A percentile compares a stretch with the other conserved stretches of the same genome.
phyloP scores from a whole-genome alignment of 1,284 basidiomycete species.

The Pseudozyma sp. region DNA sequence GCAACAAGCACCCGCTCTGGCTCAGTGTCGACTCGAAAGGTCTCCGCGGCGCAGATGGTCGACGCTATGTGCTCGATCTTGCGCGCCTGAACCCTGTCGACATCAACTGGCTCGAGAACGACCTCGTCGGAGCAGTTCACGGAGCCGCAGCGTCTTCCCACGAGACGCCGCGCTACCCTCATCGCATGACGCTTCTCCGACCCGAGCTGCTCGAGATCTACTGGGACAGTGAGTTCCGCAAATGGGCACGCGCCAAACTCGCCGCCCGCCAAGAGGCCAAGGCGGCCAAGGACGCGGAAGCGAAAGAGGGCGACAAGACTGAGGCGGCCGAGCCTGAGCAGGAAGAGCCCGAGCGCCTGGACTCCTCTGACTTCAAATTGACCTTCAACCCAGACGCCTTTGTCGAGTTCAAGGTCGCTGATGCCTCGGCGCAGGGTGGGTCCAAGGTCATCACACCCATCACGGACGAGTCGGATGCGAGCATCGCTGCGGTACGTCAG shows the following conservation, averaged over 20 bases:
- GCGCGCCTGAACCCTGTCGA: conserved; percentile 73
- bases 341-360: conserved; percentile 57
- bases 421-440: conserved; percentile 37
- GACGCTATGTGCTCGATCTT: conserved; percentile 74
- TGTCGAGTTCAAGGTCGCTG: conserved; percentile 68
- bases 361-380: conserved; percentile 71
- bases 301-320: conserved; percentile 18
- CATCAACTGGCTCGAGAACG: conserved; percentile 73
- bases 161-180: conserved; percentile 70
- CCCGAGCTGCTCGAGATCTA: conserved; percentile 73
- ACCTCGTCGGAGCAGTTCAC: conserved; percentile 68
- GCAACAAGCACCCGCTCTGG: conserved; percentile 71
- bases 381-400: conserved; percentile 75
- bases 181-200: conserved; percentile 73
- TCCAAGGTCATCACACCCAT: conserved; percentile 57
- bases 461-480: conserved; percentile 71
- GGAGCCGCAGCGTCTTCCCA: conserved; percentile 33
- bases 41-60: conserved; percentile 73
- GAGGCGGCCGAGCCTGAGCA: conserved; percentile 27
- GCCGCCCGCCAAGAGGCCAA: conserved; percentile 59
- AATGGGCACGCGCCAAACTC: conserved; percentile 72
- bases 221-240: conserved; percentile 73
- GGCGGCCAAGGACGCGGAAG: conserved; percentile 33
- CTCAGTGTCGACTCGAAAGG: conserved; percentile 74
- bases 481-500: conserved; percentile 73